Percentiles rank a stretch among this genome's conserved stretches.
These are phyloP conservation scores for Sonneratia caseolaris DNA, from an alignment of 345 rosid species.

Conservation along the genomic window DNA sequence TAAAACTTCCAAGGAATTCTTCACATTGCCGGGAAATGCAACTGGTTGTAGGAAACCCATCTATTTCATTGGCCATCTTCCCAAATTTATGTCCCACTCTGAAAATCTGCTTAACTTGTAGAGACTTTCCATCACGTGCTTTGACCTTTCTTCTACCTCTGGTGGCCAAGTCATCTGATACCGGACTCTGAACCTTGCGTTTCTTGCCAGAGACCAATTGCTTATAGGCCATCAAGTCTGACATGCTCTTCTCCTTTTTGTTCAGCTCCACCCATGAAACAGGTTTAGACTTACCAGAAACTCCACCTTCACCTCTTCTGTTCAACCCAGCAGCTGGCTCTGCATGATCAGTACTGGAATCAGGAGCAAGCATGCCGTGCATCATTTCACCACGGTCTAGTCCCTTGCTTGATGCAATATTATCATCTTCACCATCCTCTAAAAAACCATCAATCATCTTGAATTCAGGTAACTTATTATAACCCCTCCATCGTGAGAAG, in stretches of 20 bases:
- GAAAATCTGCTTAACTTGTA: background rate
- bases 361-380: background rate
- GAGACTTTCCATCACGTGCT: background rate
- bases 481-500: slow-evolving; percentile 62
- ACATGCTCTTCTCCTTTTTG: slow-evolving; percentile 55
- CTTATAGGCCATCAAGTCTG: slow-evolving; percentile 37
- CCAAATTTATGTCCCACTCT: background rate
- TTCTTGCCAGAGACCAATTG: slow-evolving; percentile 26
- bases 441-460: slow-evolving; percentile 28
- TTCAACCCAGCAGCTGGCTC: background rate
- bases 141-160: slow-evolving; percentile 12
- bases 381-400: slow-evolving; percentile 7
- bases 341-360: background rate
- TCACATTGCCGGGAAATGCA: slow-evolving; percentile 2
- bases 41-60: background rate
- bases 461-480: slow-evolving; percentile 42
- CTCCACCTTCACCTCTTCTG: background rate
- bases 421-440: slow-evolving; percentile 37
- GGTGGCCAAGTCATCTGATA: slow-evolving; percentile 16
- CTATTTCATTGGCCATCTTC: background rate
- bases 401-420: slow-evolving; percentile 15
- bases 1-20: slow-evolving; percentile 13
- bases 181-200: slow-evolving; percentile 26
- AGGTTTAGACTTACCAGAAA: slow-evolving; percentile 21
- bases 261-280: slow-evolving; percentile 16